A percentile compares a stretch with the other conserved stretches of the same genome.
Conservation (phyloP, 73 alveolate genomes). For the Symbiodinium natans region DNA sequence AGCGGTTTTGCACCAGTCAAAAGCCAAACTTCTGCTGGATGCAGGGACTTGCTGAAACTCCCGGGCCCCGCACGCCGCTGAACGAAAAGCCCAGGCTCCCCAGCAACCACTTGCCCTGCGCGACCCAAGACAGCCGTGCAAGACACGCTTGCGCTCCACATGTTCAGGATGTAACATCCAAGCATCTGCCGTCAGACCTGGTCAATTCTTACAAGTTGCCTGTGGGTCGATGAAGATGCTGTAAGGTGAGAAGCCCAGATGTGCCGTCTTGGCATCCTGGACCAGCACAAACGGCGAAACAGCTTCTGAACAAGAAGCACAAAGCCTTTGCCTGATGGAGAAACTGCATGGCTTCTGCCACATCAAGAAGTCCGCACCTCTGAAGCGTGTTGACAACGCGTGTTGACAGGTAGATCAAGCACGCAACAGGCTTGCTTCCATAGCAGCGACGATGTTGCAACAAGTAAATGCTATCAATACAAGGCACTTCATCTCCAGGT, state of each 20-base stretch:
- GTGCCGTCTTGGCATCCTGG: constrained; percentile 94
- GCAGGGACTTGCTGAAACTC: too few relatives aligned
- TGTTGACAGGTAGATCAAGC: too few relatives aligned
- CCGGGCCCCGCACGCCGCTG: constrained; percentile 43
- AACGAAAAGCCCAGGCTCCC: constrained; percentile 87
- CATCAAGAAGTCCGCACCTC: constrained; percentile 87
- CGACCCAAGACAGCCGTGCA: not conserved
- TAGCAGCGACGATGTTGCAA: too few relatives aligned
- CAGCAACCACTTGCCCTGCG: constrained; percentile 92
- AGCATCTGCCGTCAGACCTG: not conserved
- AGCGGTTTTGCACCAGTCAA: too few relatives aligned
- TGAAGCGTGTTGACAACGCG: too few relatives aligned
- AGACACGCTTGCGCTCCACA: not conserved
- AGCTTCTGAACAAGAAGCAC: too few relatives aligned
- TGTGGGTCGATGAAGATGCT: constrained; percentile 91
- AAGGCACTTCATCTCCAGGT: constrained; percentile 73
- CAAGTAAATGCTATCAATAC: too few relatives aligned
- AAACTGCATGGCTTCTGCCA: constrained; percentile 93
- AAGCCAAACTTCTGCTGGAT: too few relatives aligned
- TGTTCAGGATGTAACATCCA: not conserved
- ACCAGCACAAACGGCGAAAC: too few relatives aligned
- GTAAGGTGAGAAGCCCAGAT: constrained; percentile 84
- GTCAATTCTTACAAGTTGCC: not conserved
- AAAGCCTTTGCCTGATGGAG: constrained; percentile 39
- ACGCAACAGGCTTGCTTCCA: too few relatives aligned